Evolutionary conservation across 2,329 filamentous ascomycete genomes (phyloP).

Genomic region (Hypoxylon sp.): DNA sequence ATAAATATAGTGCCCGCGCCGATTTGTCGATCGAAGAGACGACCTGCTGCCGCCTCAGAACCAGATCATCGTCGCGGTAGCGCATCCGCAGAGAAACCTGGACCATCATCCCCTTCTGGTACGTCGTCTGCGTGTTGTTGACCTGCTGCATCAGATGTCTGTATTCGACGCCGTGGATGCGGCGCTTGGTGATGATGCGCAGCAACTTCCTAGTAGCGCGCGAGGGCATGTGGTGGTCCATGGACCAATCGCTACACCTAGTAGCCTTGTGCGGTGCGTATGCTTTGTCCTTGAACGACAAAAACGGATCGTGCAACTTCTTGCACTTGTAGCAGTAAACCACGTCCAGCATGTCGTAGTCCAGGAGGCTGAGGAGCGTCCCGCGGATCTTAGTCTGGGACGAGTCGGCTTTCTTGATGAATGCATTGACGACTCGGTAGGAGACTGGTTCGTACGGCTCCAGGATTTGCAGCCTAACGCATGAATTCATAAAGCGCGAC

Average conservation of each 20-base stretch:
- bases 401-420: constrained; percentile 35
- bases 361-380: constrained; percentile 44
- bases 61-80: constrained; percentile 41
- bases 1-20: constrained; percentile 41
- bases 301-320: constrained; percentile 46
- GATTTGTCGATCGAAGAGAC: constrained; percentile 48
- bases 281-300: constrained; percentile 42
- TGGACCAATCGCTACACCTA: constrained; percentile 43
- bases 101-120: constrained; percentile 42
- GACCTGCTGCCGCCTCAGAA: constrained; percentile 46
- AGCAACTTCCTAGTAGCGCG: constrained; percentile 47
- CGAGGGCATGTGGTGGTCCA: constrained; percentile 49
- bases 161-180: constrained; percentile 43
- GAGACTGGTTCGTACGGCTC: constrained; percentile 17
- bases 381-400: constrained; percentile 43
- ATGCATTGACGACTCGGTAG: constrained; percentile 38
- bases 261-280: constrained; percentile 43
- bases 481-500: constrained; percentile 41
- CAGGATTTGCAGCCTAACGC: constrained; percentile 8
- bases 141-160: constrained; percentile 46
- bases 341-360: constrained; percentile 45
- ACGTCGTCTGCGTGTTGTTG: constrained; percentile 47
- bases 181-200: constrained; percentile 47
- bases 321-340: constrained; percentile 51
- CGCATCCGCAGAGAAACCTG: constrained; percentile 45